Evolutionary conservation across 768 basidiomycete species (phyloP), one percentile per base, ranked within the genome.

Genomic region (Mycena polygramma): DNA sequence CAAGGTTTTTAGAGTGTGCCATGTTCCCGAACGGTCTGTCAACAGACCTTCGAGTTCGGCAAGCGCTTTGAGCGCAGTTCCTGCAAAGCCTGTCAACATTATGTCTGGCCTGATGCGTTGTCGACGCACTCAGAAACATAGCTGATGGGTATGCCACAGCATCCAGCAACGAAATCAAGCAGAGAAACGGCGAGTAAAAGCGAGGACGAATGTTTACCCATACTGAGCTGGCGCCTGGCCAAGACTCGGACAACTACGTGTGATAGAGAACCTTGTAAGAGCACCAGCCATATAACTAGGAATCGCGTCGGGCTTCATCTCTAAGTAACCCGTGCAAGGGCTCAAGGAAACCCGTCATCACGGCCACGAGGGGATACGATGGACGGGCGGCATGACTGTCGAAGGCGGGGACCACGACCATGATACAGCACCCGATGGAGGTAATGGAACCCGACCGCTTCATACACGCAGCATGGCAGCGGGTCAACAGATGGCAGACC

Each of bases 181-280:
- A 48, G 46, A 36, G 46, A 7, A 26, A 14, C 26, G 22, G 55
- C 24, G 49, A 35, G 52, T 5, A 64, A 54, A 54, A 45, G 26
- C 52, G 51, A 36, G 17, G 54, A 45, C 26, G 26, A 49, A 57
- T 39, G 37, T 52, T 41, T 1, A 36, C 37, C 6, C 57, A 66
- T 59, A 51, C 35, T 57, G 45, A 51, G 19, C 24, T 66, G 65
- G 57, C 65, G 26, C 65, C 65, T 15, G 65, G 65, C 65, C 65
- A 58, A 45, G 65, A 48, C 52, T 52, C 17, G 39, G 30, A 17
- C 30, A 15, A 17, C 13, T 39, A 30, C 30, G 57, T 45, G 41
- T n/a, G 57, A 59, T 49, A 26, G 35, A 49, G 49, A 66, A 66
- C 13, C n/a, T 13, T 43, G 15, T 39, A 36, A 48, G 45, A 54